These are phyloP conservation scores for Digitaria exilis DNA, from an alignment of 202 grass and related monocot species.

Conservation along the genomic window DNA sequence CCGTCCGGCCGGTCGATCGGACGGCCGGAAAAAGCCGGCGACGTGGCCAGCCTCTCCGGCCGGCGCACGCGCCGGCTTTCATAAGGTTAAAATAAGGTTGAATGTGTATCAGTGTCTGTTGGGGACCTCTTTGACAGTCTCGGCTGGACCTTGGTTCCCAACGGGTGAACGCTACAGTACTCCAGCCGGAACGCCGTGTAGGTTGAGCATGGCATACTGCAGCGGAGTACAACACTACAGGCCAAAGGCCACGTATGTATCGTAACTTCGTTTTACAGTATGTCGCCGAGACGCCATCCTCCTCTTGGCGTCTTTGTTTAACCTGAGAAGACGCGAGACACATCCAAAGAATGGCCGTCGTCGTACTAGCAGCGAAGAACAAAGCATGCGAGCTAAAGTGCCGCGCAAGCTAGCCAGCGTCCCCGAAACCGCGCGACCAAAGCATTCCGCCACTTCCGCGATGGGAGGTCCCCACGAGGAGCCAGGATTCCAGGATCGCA, in stretches of 20 bases:
- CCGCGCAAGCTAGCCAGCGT: slow-evolving; percentile 37
- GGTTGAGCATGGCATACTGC: not conserved
- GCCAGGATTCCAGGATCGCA: slow-evolving; percentile 30
- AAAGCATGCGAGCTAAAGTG: slow-evolving; percentile 30
- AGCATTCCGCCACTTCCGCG: not conserved
- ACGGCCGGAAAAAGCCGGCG: no score
- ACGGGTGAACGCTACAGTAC: not conserved
- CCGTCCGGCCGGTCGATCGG: no score
- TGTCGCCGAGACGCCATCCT: not conserved
- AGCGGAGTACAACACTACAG: no score
- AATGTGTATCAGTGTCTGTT: no score
- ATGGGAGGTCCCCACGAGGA: not conserved
- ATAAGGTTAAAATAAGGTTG: no score
- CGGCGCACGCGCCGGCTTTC: no score
- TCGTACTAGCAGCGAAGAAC: not conserved
- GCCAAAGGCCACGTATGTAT: not conserved
- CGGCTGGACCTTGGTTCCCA: not conserved
- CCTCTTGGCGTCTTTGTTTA: slow-evolving; percentile 1
- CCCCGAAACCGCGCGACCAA: not conserved
- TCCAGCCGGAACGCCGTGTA: no score
- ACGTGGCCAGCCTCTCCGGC: no score
- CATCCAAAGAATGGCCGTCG: not conserved
- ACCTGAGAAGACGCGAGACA: not conserved
- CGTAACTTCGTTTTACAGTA: not conserved
- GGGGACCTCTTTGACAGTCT: no score